Percentiles rank a stretch among this genome's conserved stretches.
These are phyloP conservation scores for Podaxis rugospora DNA, from an alignment of 768 basidiomycete genomes.

Conservation along the genomic window DNA sequence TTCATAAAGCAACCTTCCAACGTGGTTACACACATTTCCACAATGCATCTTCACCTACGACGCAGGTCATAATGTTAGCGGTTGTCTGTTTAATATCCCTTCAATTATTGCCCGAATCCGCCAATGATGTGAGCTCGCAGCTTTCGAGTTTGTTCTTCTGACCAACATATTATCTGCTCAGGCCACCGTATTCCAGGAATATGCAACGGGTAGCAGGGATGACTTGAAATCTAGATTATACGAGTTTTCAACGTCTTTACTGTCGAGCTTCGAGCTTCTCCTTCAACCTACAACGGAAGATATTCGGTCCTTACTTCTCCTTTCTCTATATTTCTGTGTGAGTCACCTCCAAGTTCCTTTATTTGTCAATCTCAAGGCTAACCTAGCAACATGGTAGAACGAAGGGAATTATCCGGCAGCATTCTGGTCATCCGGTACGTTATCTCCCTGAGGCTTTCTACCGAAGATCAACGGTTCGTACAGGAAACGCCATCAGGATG, in stretches of 20 bases:
- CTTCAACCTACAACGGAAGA: conserved; percentile 12
- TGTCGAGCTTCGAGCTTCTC: conserved; percentile 4
- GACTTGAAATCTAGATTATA: conserved; percentile 14
- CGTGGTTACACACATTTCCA: neutral
- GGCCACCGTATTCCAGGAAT: conserved; percentile 10
- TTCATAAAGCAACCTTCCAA: conserved; percentile 15
- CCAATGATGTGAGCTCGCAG: conserved; percentile 12
- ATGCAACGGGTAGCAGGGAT: conserved; percentile 12
- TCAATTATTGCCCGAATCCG: conserved; percentile 15
- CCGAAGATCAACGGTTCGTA: neutral
- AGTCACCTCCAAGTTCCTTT: neutral
- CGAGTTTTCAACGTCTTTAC: conserved; percentile 13
- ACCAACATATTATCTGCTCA: neutral
- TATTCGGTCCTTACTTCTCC: conserved; percentile 11
- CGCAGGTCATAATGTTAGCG: conserved; percentile 13
- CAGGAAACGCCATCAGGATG: conserved; percentile 16
- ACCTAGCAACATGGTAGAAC: conserved; percentile 10
- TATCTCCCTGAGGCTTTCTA: neutral
- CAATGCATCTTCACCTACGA: conserved; percentile 6
- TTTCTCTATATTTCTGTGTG: conserved; percentile 14
- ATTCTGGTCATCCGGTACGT: neutral
- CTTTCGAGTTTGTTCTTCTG: neutral
- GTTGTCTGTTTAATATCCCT: conserved; percentile 15
- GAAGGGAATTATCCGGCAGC: conserved; percentile 9
- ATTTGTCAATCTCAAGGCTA: neutral